Conservation (phyloP, 768 basidiomycete species). For the Chalciporus sphaerocephalus region DNA sequence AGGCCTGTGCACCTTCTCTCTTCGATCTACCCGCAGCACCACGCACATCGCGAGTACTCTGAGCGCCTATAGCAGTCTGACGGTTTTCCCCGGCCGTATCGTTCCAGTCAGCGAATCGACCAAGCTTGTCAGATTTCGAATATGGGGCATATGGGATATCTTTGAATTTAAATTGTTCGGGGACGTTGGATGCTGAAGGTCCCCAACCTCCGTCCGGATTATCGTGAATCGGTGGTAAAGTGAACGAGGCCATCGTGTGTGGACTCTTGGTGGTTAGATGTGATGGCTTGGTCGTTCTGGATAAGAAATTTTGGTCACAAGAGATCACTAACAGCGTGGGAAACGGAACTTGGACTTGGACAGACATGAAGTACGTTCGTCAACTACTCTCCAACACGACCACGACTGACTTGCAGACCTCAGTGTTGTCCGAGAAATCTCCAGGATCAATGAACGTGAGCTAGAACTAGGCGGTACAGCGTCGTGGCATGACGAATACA, state of each 20-base stretch:
- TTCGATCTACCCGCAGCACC: slow-evolving; percentile 54
- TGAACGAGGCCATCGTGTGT: slow-evolving; percentile 70
- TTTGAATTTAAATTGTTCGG: slow-evolving; percentile 93
- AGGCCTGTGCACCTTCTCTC: slow-evolving; percentile 77
- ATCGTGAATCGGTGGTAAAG: slow-evolving; percentile 82
- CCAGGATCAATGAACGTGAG: slow-evolving; percentile 88
- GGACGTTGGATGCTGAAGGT: slow-evolving; percentile 75
- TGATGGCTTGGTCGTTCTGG: background rate
- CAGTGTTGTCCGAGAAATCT: slow-evolving; percentile 92
- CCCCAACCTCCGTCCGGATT: slow-evolving; percentile 95
- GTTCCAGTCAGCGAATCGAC: slow-evolving; percentile 97
- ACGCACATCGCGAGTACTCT: slow-evolving; percentile 45
- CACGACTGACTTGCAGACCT: slow-evolving; percentile 8
- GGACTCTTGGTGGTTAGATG: slow-evolving; percentile 8
- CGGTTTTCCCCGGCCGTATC: slow-evolving; percentile 64
- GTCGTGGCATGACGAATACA: slow-evolving; percentile 98
- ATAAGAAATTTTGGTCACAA: slow-evolving; percentile 19
- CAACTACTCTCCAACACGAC: background rate
- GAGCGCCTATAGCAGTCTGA: slow-evolving; percentile 48
- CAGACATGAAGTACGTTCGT: slow-evolving; percentile 66
- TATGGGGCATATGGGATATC: slow-evolving; percentile 98
- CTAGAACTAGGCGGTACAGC: slow-evolving; percentile 69
- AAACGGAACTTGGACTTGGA: slow-evolving; percentile 14
- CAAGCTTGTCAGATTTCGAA: slow-evolving; percentile 98
- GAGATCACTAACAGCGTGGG: slow-evolving; percentile 16